Evolutionary conservation across 768 basidiomycete species (phyloP), one percentile per base, ranked within the genome.

Genomic region (Tricholoma hemisulphureum): DNA sequence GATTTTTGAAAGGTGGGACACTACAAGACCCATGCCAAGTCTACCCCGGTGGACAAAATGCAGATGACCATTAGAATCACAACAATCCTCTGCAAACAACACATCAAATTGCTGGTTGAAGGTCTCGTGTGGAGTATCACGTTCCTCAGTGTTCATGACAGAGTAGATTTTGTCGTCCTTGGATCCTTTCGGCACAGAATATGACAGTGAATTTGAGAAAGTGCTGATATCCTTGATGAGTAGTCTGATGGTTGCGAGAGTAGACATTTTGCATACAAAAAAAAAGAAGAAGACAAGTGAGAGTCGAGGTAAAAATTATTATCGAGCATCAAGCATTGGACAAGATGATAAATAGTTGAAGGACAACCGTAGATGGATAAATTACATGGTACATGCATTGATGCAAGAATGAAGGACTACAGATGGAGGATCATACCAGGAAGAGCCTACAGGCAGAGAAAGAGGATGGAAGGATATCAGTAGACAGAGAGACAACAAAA

Each of bases 161-260:
- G n/a, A 11, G 28, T 32, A 55, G 26, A 55, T 55, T 55, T 55
- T 55, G 41, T 55, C n/a, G n/a, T n/a, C n/a, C n/a, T n/a, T n/a
- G n/a, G n/a, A n/a, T n/a, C 34, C 14, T 14, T 35, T 53, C 45
- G 26, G 37, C 23, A 41, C 53, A 41, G n/a, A 45, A 45, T 43
- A 18, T 28, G 18, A 55, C 26, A 43, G 53, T 18, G 45, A 55
- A 20, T 29, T 23, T 53, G 52, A 53, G 28, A 53, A 28, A 20
- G 32, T 39, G 20, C 24, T 21, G 21, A 53, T 37, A 23, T 21
- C 34, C 28, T 53, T 53, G 24, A 55, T 24, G 16, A 55, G 53
- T n/a, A 41, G 39, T 41, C 39, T 41, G 39, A 41, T 41, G 20
- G 39, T 20, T 41, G 39, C 18, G 6, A 21, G 39, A 41, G 20